A percentile compares a stretch with the other conserved stretches of the same genome.
phyloP scores from a whole-genome alignment of 2,329 filamentous ascomycete genomes.

The Ambrosiella beaveri region DNA sequence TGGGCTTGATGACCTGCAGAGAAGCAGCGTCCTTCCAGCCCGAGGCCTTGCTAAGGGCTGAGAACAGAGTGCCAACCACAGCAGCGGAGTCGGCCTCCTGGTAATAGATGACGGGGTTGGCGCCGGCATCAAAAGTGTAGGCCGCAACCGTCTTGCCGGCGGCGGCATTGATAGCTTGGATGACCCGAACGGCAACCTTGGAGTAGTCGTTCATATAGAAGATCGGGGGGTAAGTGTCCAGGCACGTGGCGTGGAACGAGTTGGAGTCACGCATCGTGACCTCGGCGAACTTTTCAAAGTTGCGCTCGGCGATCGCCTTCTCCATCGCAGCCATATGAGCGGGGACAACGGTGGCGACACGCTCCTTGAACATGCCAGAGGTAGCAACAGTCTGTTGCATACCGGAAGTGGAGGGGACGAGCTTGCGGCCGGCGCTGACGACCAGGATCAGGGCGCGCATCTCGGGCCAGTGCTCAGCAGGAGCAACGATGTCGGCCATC shows the following conservation, averaged over 20 bases:
- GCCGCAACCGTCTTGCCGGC: conserved; percentile 70
- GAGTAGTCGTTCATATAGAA: conserved; percentile 97
- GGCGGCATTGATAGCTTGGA: conserved; percentile 71
- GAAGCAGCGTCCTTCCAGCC: conserved; percentile 52
- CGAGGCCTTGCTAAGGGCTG: conserved; percentile 41
- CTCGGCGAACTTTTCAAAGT: conserved; percentile 76
- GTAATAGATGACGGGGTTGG: conserved; percentile 95
- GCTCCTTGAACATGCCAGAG: conserved; percentile 66
- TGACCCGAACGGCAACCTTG: conserved; percentile 67
- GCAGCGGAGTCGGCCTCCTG: conserved; percentile 56
- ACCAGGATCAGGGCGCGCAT: conserved; percentile 91
- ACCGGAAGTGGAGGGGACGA: conserved; percentile 75
- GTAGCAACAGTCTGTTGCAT: conserved; percentile 97
- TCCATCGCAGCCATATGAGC: conserved; percentile 73
- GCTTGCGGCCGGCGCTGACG: conserved; percentile 86
- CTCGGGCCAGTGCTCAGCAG: conserved; percentile 79
- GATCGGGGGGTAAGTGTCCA: conserved; percentile 92
- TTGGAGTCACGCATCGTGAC: conserved; percentile 96
- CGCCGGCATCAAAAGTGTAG: conserved; percentile 94
- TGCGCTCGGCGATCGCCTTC: conserved; percentile 54
- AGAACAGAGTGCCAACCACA: conserved; percentile 65
- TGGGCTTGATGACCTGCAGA: conserved; percentile 29
- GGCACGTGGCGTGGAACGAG: conserved; percentile 85
- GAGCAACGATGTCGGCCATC: conserved; percentile 71
- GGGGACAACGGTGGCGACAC: conserved; percentile 63